Evolutionary conservation across 306 rosid genomes (phyloP).

Genomic region (Sechiopsis laciniata): DNA sequence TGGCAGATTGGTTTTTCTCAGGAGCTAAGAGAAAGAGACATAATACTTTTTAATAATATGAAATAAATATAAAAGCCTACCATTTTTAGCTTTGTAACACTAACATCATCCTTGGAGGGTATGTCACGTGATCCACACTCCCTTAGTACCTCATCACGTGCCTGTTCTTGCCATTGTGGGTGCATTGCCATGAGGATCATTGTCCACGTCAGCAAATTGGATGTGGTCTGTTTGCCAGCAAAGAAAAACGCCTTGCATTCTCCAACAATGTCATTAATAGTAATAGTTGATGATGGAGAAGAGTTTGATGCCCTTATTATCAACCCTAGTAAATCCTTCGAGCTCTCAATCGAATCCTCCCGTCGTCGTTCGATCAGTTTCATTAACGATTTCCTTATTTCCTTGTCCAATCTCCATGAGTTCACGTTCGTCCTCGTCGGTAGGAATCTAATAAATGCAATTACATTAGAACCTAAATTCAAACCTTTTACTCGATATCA

Average conservation of each 20-base stretch:
- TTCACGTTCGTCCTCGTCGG: constrained; percentile 69
- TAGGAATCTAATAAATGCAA: constrained; percentile 41
- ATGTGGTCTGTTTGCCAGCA: constrained; percentile 97
- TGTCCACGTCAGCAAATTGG: constrained; percentile 97
- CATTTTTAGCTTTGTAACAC: constrained; percentile 70
- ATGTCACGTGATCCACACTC: constrained; percentile 85
- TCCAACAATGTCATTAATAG: constrained; percentile 81
- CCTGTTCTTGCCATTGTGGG: constrained; percentile 84
- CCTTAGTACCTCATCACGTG: constrained; percentile 81
- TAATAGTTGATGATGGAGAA: constrained; percentile 27
- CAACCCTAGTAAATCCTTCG: constrained; percentile 71
- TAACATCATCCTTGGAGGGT: constrained; percentile 64
- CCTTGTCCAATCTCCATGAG: constrained; percentile 67
- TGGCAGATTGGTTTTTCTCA: constrained; percentile 26
- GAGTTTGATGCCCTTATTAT: constrained; percentile 64
- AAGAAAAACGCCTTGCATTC: constrained; percentile 98
- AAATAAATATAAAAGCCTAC: constrained; percentile 31
- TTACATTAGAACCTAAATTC: too few species aligned
- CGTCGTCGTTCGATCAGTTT: constrained; percentile 45
- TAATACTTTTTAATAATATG: constrained; percentile 4
- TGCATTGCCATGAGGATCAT: constrained; percentile 91
- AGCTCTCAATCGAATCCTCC: constrained; percentile 34
- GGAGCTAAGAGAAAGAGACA: constrained; percentile 21
- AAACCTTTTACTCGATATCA: too few species aligned
- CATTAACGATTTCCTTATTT: constrained; percentile 52